Conservation (phyloP, 306 rosid genomes). For the Quercus suber region DNA sequence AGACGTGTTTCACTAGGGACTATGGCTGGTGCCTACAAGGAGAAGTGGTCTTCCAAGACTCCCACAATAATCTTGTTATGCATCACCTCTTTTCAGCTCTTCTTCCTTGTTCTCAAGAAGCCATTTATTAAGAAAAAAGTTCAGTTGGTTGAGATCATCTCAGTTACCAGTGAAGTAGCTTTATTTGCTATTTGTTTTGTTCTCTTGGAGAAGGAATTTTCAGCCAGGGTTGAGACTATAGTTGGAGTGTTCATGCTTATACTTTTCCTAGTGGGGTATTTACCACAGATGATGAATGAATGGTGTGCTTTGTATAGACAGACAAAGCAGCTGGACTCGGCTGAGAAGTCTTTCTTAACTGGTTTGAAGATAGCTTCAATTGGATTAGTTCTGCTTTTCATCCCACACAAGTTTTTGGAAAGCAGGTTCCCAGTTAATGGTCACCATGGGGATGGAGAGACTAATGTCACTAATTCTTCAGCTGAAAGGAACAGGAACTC, state of each 20-base stretch:
- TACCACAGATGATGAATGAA: constrained; percentile 58
- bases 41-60: constrained; percentile 34
- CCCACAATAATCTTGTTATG: constrained; percentile 51
- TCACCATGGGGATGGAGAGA: constrained; percentile 19
- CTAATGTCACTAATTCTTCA: constrained; percentile 17
- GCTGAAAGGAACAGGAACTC: constrained; percentile 28
- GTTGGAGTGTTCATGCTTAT: constrained; percentile 59
- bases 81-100: constrained; percentile 70
- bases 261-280: constrained; percentile 58
- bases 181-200: constrained; percentile 46
- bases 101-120: constrained; percentile 85
- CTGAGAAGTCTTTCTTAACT: constrained; percentile 44
- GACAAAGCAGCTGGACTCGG: constrained; percentile 54
- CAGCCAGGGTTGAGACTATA: constrained; percentile 36
- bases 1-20: constrained; percentile 58
- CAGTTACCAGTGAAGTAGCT: constrained; percentile 54
- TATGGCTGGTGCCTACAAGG: constrained; percentile 60
- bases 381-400: constrained; percentile 56
- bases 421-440: constrained; percentile 38
- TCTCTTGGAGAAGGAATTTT: constrained; percentile 45
- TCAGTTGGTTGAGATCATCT: constrained; percentile 78
- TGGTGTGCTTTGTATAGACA: constrained; percentile 76
- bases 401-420: constrained; percentile 64
- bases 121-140: constrained; percentile 89
- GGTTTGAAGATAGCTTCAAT: constrained; percentile 62